Evolutionary conservation across 2,329 filamentous ascomycete genomes (phyloP).

Genomic region (Aspergillus novoparasiticus): DNA sequence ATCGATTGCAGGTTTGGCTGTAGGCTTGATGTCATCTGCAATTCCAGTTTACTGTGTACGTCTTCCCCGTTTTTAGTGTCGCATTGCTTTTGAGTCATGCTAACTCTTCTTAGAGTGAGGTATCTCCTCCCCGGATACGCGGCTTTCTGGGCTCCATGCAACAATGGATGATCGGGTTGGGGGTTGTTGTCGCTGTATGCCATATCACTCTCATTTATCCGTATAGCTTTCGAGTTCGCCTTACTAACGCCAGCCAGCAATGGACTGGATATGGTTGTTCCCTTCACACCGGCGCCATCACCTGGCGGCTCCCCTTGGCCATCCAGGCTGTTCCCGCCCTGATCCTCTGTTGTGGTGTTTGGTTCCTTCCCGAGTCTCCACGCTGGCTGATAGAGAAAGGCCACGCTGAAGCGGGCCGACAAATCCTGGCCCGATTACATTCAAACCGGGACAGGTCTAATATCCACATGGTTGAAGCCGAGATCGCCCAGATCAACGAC

Average conservation of each 20-base stretch:
- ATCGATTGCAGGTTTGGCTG: slow-evolving; percentile 52
- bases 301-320: slow-evolving; percentile 40
- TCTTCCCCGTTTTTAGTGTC: background rate
- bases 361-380: slow-evolving; percentile 38
- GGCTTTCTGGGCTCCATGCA: slow-evolving; percentile 45
- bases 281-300: slow-evolving; percentile 32
- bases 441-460: slow-evolving; percentile 34
- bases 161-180: slow-evolving; percentile 51
- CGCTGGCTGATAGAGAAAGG: slow-evolving; percentile 44
- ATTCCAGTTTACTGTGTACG: slow-evolving; percentile 51
- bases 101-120: slow-evolving; percentile 33
- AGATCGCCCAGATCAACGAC: slow-evolving; percentile 46
- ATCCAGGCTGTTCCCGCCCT: slow-evolving; percentile 45
- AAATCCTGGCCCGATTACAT: slow-evolving; percentile 36
- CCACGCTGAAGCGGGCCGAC: slow-evolving; percentile 33
- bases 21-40: slow-evolving; percentile 52
- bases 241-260: slow-evolving; percentile 35
- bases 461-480: slow-evolving; percentile 40
- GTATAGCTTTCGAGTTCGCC: background rate
- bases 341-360: slow-evolving; percentile 37
- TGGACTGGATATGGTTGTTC: slow-evolving; percentile 55
- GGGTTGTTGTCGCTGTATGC: slow-evolving; percentile 45
- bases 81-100: background rate
- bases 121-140: slow-evolving; percentile 42
- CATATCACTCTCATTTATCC: background rate